Conservation (phyloP, 2,329 filamentous ascomycete species). For the Diplodia corticola region DNA sequence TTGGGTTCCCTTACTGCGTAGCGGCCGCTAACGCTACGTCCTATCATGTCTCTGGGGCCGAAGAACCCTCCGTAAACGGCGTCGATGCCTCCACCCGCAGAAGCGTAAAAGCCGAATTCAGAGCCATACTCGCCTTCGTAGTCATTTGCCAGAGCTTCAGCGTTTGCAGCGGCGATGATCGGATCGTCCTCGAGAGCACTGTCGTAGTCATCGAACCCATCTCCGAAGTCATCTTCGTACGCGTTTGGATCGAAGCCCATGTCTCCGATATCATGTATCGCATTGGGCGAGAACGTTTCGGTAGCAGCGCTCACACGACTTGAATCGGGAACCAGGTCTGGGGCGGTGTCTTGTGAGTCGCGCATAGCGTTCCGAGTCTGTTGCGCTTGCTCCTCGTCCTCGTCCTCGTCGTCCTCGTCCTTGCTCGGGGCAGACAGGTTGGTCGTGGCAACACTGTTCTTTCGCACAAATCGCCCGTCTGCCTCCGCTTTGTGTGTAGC, state of each 20-base stretch:
- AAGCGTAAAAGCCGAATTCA: constrained; percentile 94
- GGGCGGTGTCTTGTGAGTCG: constrained; percentile 33
- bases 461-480: constrained; percentile 72
- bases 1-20: constrained; percentile 73
- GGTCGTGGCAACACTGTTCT: constrained; percentile 47
- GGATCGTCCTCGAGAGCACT: constrained; percentile 65
- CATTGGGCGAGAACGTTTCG: constrained; percentile 26
- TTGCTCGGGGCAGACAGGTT: constrained; percentile 31
- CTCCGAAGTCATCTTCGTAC: constrained; percentile 34
- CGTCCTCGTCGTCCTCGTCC: constrained; percentile 31
- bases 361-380: constrained; percentile 27
- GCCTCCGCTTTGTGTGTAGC: constrained; percentile 76
- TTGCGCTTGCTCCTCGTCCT: constrained; percentile 31
- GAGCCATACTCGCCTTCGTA: constrained; percentile 92
- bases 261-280: constrained; percentile 30
- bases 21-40: constrained; percentile 69
- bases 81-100: constrained; percentile 52
- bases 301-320: constrained; percentile 47
- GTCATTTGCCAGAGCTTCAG: constrained; percentile 87
- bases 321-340: constrained; percentile 52
- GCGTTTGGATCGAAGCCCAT: constrained; percentile 62
- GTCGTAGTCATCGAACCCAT: constrained; percentile 55
- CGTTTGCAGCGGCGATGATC: constrained; percentile 93
- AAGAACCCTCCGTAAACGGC: constrained; percentile 88
- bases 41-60: constrained; percentile 65